Base-by-base conservation (phyloP, 768 basidiomycete genomes). In the Lactifluus pinguis region DNA sequence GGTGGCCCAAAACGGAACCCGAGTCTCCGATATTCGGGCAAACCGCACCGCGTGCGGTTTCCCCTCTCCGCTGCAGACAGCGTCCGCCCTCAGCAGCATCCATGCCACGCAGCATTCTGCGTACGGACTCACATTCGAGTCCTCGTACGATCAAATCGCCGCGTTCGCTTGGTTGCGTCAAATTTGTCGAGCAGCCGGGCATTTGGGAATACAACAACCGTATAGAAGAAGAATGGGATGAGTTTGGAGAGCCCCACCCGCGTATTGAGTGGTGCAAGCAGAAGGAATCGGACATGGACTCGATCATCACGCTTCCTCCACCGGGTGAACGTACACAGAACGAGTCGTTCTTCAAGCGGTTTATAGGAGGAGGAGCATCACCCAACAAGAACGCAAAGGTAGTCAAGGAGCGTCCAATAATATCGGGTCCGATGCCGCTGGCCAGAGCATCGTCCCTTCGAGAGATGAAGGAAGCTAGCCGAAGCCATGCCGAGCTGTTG, bases 351-450 rank as follows among this genome's bases (percentile, higher is more conserved):
- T 49, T 69, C 62, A 62, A 64, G 49, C 66, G 69, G 54, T 58
- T 67, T n/a, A 60, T 66, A 41, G 66, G 64, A 29, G 66, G 64
- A 29, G 38, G 38, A 13, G 6, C 38, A 38, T 38, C 57, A 41
- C 64, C 55, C 38, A 56, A 54, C 53, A 70, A 64, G 49, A 49
- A 44, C 29, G 14, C 59, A 49, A 53, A 57, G 39, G 44, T 45
- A 32, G 30, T 53, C 63, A 49, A 64, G 13, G 68, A 65, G 29
- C 68, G 69, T 38, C 72, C 69, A 21, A 45, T 61, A 32, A 74
- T 74, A 56, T 74, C 73, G 11, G 71, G 70, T 30, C 73, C 73
- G 38, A 68, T 70, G 60, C 72, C 72, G 19, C 64, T 74, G 10
- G 63, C 59, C 45, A 56, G 59, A n/a, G 53, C 65, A 19, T 53